phyloP scores from a whole-genome alignment of 2,329 filamentous ascomycete genomes.

The Penicillium sp. region DNA sequence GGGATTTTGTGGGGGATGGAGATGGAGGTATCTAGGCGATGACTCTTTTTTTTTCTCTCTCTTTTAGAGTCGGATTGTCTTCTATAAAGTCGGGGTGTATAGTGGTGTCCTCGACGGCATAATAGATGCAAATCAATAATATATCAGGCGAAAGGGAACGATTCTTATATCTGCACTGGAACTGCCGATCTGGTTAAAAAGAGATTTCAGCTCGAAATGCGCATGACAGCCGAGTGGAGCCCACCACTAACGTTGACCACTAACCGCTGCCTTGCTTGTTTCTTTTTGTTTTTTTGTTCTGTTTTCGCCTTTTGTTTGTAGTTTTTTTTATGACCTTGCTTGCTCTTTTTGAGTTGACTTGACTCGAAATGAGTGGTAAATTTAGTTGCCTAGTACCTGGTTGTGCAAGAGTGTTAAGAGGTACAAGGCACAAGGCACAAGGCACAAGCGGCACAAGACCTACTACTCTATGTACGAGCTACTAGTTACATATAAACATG shows the following conservation, averaged over 20 bases:
- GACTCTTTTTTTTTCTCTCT: not conserved
- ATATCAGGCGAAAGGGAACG: not conserved
- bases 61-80: not conserved
- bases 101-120: not conserved
- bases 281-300: not conserved
- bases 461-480: not conserved
- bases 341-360: not conserved
- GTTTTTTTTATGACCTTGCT: not conserved
- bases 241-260: not conserved
- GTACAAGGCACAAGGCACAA: not conserved
- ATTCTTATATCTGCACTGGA: not conserved
- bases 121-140: not conserved
- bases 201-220: not conserved
- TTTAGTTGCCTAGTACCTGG: not conserved
- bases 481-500: not conserved
- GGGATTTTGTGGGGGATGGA: conserved; percentile 7
- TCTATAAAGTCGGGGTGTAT: not conserved
- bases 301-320: not conserved
- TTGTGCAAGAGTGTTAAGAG: not conserved
- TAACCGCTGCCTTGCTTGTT: not conserved
- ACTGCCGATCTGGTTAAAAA: not conserved
- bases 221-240: conserved; percentile 1
- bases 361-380: not conserved
- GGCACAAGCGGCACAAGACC: not conserved
- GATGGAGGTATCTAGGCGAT: not conserved